phyloP scores from a whole-genome alignment of 2,329 filamentous ascomycete species.

The Scedosporium dehoogii region DNA sequence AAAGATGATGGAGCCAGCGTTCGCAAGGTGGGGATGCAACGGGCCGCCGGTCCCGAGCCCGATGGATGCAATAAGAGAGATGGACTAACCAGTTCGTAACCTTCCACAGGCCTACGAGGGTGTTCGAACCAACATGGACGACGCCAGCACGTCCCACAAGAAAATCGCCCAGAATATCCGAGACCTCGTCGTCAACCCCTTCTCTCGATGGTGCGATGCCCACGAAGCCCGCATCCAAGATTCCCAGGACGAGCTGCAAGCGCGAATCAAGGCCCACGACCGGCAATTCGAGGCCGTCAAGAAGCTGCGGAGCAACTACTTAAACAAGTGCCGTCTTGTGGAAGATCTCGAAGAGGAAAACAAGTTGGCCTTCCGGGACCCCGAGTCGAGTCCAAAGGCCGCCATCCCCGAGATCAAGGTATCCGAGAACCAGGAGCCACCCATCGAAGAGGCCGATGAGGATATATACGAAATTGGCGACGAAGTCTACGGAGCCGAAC shows the following conservation, averaged over 20 bases:
- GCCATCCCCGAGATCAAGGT: conserved; percentile 84
- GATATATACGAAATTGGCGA: conserved; percentile 87
- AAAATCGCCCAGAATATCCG: conserved; percentile 96
- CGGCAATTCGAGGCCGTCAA: conserved; percentile 82
- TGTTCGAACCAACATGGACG: conserved; percentile 83
- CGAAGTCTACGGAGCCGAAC: conserved; percentile 71
- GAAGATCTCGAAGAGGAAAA: conserved; percentile 98
- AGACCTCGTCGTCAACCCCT: conserved; percentile 89
- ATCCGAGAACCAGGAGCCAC: conserved; percentile 47
- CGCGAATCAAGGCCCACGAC: conserved; percentile 84
- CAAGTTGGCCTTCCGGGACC: conserved; percentile 92
- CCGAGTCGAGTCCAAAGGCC: conserved; percentile 56
- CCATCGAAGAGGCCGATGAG: conserved; percentile 60
- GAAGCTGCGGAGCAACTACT: conserved; percentile 92
- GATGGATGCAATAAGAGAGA: background rate
- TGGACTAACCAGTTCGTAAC: background rate
- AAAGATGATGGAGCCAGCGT: conserved; percentile 93
- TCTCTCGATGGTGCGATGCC: conserved; percentile 91
- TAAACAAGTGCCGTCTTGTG: conserved; percentile 95
- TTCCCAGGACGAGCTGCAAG: conserved; percentile 88
- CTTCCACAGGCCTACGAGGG: conserved; percentile 77
- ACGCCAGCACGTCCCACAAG: conserved; percentile 79
- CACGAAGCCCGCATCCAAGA: conserved; percentile 86
- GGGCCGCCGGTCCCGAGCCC: background rate
- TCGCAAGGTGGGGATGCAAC: conserved; percentile 59